Percentiles rank a stretch among this genome's conserved stretches.
Conservation (phyloP, 129 eudicot species). For the Erigeron canadensis region DNA sequence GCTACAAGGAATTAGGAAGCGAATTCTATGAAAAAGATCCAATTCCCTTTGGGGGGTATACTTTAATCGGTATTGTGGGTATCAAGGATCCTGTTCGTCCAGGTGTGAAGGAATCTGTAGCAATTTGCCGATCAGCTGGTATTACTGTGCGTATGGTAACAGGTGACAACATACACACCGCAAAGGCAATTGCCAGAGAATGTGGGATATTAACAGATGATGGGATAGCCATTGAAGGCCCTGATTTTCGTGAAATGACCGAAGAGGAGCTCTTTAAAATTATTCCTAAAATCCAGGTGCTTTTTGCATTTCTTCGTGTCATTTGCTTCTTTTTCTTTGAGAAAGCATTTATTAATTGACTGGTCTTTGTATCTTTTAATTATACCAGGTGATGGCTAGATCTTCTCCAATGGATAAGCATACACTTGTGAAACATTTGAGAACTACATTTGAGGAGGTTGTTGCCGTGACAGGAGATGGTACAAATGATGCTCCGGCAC, state of each 20-base stretch:
- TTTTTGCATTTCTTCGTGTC: constrained; percentile 5
- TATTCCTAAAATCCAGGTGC: constrained; percentile 86
- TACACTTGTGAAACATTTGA: constrained; percentile 70
- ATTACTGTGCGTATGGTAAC: constrained; percentile 91
- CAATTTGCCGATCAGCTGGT: constrained; percentile 84
- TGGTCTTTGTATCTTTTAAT: neutral
- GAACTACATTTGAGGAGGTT: constrained; percentile 80
- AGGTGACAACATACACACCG: constrained; percentile 88
- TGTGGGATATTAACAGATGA: constrained; percentile 87
- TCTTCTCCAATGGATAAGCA: constrained; percentile 98
- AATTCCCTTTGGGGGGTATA: constrained; percentile 76
- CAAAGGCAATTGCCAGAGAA: constrained; percentile 95
- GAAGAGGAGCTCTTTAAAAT: constrained; percentile 73
- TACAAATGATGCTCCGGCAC: constrained; percentile 98
- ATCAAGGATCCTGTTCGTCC: constrained; percentile 97
- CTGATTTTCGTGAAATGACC: constrained; percentile 69
- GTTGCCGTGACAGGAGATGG: constrained; percentile 99
- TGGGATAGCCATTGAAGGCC: constrained; percentile 94
- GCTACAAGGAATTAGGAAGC: constrained; percentile 64
- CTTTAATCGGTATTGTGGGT: constrained; percentile 83
- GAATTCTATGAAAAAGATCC: constrained; percentile 46
- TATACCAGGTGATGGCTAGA: constrained; percentile 86
- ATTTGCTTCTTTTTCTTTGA: constrained; percentile 4
- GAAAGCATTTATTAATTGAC: neutral
- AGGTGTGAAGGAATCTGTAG: constrained; percentile 94